Conservation (phyloP, 208 protist species). For the Trypanosoma cruzi region DNA sequence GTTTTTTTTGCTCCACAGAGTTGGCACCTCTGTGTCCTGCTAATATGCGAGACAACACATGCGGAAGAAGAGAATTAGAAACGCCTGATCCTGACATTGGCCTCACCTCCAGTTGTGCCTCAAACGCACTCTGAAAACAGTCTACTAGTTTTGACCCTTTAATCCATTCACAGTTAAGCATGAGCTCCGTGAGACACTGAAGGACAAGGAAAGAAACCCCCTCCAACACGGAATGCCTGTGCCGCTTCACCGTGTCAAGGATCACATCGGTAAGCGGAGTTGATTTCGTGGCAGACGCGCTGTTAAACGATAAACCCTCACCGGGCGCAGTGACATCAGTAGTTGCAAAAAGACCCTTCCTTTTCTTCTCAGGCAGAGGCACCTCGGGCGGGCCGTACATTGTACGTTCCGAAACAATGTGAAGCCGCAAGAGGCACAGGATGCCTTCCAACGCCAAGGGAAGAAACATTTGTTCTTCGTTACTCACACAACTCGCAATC, state of each 20-base stretch:
- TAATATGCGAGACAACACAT: slow-evolving; percentile 2
- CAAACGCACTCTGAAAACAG: slow-evolving; percentile 23
- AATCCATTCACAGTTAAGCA: slow-evolving; percentile 8
- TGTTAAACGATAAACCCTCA: background rate
- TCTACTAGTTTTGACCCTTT: background rate
- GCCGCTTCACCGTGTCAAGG: slow-evolving; percentile 1
- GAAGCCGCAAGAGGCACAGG: background rate
- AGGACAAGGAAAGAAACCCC: slow-evolving; percentile 6
- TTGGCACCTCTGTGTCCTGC: background rate
- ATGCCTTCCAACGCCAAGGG: slow-evolving; percentile 13
- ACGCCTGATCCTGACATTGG: slow-evolving; percentile 1
- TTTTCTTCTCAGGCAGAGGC: slow-evolving; percentile 6
- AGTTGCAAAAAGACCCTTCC: slow-evolving; percentile 22
- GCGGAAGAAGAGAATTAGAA: slow-evolving; percentile 2
- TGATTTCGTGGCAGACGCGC: background rate
- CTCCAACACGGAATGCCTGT: background rate
- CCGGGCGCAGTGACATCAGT: slow-evolving; percentile 12
- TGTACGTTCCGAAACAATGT: background rate
- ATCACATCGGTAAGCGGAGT: slow-evolving; percentile 11
- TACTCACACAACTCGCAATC: slow-evolving; percentile 12
- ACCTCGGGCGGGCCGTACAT: slow-evolving; percentile 6
- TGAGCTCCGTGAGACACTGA: slow-evolving; percentile 11
- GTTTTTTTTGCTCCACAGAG: background rate
- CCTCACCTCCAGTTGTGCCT: slow-evolving; percentile 7
- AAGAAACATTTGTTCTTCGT: slow-evolving; percentile 18